These are phyloP conservation scores for Ophiostoma himal-ulmi DNA, from an alignment of 2,329 filamentous ascomycete genomes.

Conservation along the genomic window DNA sequence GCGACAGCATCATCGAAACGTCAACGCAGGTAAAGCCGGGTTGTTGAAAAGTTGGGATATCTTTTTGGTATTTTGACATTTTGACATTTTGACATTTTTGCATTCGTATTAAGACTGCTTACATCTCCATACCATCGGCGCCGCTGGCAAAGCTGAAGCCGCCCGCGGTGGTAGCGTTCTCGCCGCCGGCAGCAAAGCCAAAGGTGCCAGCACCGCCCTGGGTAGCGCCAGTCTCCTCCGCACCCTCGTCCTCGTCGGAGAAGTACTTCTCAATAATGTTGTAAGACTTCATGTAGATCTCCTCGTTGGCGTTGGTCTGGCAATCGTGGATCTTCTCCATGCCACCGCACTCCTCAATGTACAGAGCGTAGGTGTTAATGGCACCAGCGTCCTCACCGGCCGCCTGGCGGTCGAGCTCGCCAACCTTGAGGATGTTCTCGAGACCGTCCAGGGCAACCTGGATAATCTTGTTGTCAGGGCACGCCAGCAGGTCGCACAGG, in stretches of 20 bases:
- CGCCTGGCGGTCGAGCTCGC: slow-evolving; percentile 95
- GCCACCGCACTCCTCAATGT: slow-evolving; percentile 96
- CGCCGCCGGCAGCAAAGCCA: slow-evolving; percentile 64
- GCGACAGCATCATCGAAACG: not conserved
- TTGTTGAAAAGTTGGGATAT: not conserved
- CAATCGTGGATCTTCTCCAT: slow-evolving; percentile 99
- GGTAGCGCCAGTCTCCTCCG: slow-evolving; percentile 71
- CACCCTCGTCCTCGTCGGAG: slow-evolving; percentile 94
- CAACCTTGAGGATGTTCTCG: slow-evolving; percentile 99
- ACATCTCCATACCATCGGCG: slow-evolving; percentile 62
- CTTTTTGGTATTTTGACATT: not conserved
- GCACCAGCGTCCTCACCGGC: slow-evolving; percentile 65
- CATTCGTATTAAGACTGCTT: slow-evolving; percentile 30
- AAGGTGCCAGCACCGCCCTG: slow-evolving; percentile 68
- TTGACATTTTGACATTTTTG: too few species aligned
- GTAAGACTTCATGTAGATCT: slow-evolving; percentile 99
- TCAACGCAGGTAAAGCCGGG: not conserved
- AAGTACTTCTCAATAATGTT: slow-evolving; percentile 99
- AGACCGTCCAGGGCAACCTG: slow-evolving; percentile 95
- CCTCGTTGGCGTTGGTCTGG: slow-evolving; percentile 99
- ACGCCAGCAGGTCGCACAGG: slow-evolving; percentile 86
- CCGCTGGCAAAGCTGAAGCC: slow-evolving; percentile 91
- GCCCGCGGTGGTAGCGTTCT: slow-evolving; percentile 58
- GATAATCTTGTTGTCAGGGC: slow-evolving; percentile 99
- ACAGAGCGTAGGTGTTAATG: slow-evolving; percentile 95